Base-by-base conservation (phyloP, 345 rosid genomes). In the Lagerstroemia speciosa region DNA sequence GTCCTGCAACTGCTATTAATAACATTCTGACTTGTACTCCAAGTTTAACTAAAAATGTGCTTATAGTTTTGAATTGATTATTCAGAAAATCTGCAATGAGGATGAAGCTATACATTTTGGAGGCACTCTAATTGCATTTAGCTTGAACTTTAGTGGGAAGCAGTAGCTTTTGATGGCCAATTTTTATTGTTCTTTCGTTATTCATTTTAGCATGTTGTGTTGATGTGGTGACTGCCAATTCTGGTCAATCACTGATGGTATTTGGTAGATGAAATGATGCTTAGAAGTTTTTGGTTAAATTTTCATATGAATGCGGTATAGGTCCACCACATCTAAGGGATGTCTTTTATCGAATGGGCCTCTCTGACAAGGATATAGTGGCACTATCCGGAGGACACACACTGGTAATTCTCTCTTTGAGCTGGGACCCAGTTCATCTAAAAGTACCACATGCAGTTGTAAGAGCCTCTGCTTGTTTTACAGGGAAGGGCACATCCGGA, bases 401-500 rank as follows among this genome's bases (percentile, higher is more conserved):
- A 46, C 74, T 85, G 75, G 87, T 81, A 79, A 22, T n/a, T 74
- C 11, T 68, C 70, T 66, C 36, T 45, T 72, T 65, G 34, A 58
- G 8, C 65, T 22, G 29, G 61, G 52, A 22, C 32, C 33, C 45
- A 43, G 33, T 22, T 50, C 26, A n/a, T 60, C 69, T 58, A 26
- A 15, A n/a, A 0, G 7, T 34, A 46, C 5, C 16, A 19, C 3
- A 27, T 31, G 4, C 14, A 32, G 6, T 72, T 5, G 64, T 64
- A 69, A 50, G 45, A 63, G 64, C 63, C 55, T 38, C 71, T 71
- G 33, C 66, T 31, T 77, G 67, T 67, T 71, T 68, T 74, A 10
- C 70, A 91, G 97, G 99, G 97, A 81, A 82, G 88, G 76, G 96
- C 93, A 50, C 98, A 91, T 79, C 89, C 86, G 14, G 94, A 94